Conservation (phyloP, 1,284 basidiomycete species). For the Anthracocystis setariae region DNA sequence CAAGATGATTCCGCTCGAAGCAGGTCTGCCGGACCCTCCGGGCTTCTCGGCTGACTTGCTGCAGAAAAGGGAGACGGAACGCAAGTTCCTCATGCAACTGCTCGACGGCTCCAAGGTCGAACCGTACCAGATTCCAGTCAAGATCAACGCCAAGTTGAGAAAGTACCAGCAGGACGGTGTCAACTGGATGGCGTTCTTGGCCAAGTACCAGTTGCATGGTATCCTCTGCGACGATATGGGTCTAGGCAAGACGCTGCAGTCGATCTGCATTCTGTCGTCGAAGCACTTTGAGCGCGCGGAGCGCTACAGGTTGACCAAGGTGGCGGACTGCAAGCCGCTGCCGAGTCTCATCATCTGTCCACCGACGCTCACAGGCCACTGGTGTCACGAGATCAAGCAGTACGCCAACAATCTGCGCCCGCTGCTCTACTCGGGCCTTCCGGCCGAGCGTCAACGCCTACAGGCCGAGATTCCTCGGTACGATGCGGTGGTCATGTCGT, state of each 20-base stretch:
- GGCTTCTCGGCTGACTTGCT: constrained; percentile 91
- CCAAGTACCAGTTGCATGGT: constrained; percentile 85
- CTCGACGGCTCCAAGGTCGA: constrained; percentile 84
- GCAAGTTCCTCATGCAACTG: constrained; percentile 91
- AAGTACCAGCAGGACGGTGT: constrained; percentile 99
- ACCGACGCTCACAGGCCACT: constrained; percentile 93
- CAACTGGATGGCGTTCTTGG: constrained; percentile 97
- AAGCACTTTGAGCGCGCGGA: constrained; percentile 89
- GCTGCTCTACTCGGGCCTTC: constrained; percentile 88
- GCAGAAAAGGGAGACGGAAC: constrained; percentile 78
- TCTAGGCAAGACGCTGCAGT: constrained; percentile 96
- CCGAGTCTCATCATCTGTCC: constrained; percentile 97
- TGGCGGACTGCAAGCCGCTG: constrained; percentile 83
- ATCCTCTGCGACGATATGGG: constrained; percentile 99
- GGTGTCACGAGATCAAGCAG: constrained; percentile 97
- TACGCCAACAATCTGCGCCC: constrained; percentile 87
- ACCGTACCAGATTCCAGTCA: constrained; percentile 85
- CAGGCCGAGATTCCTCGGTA: constrained; percentile 49
- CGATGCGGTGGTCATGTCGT: constrained; percentile 94
- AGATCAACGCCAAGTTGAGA: constrained; percentile 91
- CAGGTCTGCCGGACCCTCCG: constrained; percentile 91
- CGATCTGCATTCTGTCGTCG: constrained; percentile 94
- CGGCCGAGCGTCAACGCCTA: constrained; percentile 79
- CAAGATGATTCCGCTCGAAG: constrained; percentile 98
- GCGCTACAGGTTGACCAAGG: constrained; percentile 76